phyloP scores from a whole-genome alignment of 164 flowering plant genomes.

The Stephania yunnanensis region DNA sequence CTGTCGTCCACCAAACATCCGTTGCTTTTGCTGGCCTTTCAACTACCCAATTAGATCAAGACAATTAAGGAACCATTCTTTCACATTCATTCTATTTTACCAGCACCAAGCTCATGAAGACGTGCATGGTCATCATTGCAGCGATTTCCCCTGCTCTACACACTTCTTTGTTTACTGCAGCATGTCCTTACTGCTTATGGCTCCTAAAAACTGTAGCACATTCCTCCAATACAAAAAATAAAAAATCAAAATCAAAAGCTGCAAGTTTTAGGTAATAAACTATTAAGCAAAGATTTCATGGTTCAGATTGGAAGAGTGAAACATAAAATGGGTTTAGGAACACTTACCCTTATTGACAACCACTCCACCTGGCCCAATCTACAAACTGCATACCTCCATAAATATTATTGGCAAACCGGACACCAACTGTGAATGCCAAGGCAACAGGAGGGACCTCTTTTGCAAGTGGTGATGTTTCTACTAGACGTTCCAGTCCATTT shows the following conservation, averaged over 20 bases:
- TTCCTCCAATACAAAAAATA: neutral
- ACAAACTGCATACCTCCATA: slow-evolving; percentile 98
- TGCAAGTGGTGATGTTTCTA: slow-evolving; percentile 80
- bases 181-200: neutral
- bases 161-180: neutral
- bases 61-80: too few species aligned
- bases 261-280: neutral
- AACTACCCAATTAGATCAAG: too few species aligned
- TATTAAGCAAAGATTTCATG: neutral
- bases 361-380: slow-evolving; percentile 95
- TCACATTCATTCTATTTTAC: too few species aligned
- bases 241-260: neutral
- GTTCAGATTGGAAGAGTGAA: neutral
- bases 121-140: neutral
- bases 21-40: neutral
- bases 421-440: slow-evolving; percentile 91
- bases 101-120: neutral
- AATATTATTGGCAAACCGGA: slow-evolving; percentile 80
- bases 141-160: neutral
- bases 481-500: slow-evolving; percentile 75
- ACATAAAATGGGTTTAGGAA: neutral
- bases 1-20: neutral
- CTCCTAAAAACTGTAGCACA: neutral
- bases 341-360: slow-evolving; percentile 51
- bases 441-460: slow-evolving; percentile 73